These are phyloP conservation scores for Irpex sp. DNA, from an alignment of 1,284 basidiomycete species.

Conservation along the genomic window DNA sequence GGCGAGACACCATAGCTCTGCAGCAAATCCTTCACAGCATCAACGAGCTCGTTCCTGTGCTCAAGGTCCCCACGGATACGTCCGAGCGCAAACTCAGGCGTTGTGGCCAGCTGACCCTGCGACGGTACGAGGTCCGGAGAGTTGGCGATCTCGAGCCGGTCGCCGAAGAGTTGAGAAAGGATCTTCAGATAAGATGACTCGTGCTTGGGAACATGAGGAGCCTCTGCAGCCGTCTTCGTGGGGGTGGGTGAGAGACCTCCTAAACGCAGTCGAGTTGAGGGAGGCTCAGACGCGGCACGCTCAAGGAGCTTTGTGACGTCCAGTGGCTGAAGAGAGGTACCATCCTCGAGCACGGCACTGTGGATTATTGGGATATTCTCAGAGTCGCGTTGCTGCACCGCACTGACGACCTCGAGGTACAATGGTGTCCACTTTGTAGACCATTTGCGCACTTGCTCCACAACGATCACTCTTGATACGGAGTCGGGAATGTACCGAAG, in stretches of 20 bases:
- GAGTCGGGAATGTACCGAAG: slow-evolving; percentile 59
- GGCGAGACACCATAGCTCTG: slow-evolving; percentile 38
- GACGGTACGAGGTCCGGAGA: slow-evolving; percentile 66
- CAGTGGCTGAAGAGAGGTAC: slow-evolving; percentile 33
- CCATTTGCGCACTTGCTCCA: slow-evolving; percentile 76
- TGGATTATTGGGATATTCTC: slow-evolving; percentile 49
- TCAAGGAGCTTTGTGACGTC: slow-evolving; percentile 48
- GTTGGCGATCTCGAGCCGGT: slow-evolving; percentile 86
- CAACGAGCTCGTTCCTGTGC: slow-evolving; percentile 59
- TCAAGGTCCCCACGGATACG: slow-evolving; percentile 81
- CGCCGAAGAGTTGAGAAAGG: slow-evolving; percentile 75
- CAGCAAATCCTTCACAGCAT: slow-evolving; percentile 56
- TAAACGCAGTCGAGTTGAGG: slow-evolving; percentile 41
- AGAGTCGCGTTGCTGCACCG: slow-evolving; percentile 59
- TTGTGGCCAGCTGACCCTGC: slow-evolving; percentile 72
- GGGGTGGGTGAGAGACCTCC: slow-evolving; percentile 24
- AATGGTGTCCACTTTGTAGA: slow-evolving; percentile 86
- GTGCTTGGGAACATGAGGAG: slow-evolving; percentile 76
- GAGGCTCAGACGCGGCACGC: slow-evolving; percentile 28
- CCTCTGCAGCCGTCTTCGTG: background rate
- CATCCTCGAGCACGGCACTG: slow-evolving; percentile 55
- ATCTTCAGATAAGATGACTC: slow-evolving; percentile 91
- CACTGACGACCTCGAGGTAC: slow-evolving; percentile 77
- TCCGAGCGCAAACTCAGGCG: slow-evolving; percentile 91
- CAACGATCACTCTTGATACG: slow-evolving; percentile 71